These are phyloP conservation scores for Oryza australiensis DNA, from an alignment of 176 grass and related monocot genomes.

Conservation along the genomic window DNA sequence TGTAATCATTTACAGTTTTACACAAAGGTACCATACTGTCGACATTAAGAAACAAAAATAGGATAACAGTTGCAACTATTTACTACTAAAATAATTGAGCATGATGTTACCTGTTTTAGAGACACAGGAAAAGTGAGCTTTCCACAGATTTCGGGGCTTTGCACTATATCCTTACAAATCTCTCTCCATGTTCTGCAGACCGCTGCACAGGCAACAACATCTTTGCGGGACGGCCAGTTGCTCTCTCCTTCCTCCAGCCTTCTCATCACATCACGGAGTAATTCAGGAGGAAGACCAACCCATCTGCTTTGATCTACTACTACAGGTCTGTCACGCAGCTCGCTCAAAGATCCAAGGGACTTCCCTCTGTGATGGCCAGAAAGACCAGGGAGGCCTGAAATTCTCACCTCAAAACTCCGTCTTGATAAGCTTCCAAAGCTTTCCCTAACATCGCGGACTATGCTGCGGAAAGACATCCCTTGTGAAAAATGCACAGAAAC, in stretches of 20 bases:
- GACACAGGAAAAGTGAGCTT: constrained; percentile 85
- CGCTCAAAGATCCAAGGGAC: constrained; percentile 38
- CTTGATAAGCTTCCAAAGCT: constrained; percentile 78
- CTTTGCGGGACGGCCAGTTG: constrained; percentile 75
- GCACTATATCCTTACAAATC: constrained; percentile 85
- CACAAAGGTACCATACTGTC: background rate
- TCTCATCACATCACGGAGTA: constrained; percentile 78
- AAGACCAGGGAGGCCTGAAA: constrained; percentile 58
- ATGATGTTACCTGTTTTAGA: constrained; percentile 70
- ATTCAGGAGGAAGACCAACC: constrained; percentile 68
- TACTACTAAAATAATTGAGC: background rate
- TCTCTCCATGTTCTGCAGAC: constrained; percentile 76
- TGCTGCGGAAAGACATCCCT: constrained; percentile 72
- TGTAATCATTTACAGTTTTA: too few species aligned
- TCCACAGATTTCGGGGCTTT: constrained; percentile 75
- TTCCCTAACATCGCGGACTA: constrained; percentile 77
- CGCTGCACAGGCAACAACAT: constrained; percentile 80
- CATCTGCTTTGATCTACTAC: constrained; percentile 49
- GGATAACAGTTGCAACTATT: background rate
- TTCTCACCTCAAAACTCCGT: constrained; percentile 69
- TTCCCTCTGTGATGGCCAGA: constrained; percentile 50
- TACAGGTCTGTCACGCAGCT: constrained; percentile 30
- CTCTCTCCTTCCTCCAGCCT: constrained; percentile 70
- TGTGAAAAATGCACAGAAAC: background rate
- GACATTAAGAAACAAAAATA: background rate